Base-by-base conservation (phyloP, 2,329 filamentous ascomycete species). In the Coccinonectria pachysandricola region DNA sequence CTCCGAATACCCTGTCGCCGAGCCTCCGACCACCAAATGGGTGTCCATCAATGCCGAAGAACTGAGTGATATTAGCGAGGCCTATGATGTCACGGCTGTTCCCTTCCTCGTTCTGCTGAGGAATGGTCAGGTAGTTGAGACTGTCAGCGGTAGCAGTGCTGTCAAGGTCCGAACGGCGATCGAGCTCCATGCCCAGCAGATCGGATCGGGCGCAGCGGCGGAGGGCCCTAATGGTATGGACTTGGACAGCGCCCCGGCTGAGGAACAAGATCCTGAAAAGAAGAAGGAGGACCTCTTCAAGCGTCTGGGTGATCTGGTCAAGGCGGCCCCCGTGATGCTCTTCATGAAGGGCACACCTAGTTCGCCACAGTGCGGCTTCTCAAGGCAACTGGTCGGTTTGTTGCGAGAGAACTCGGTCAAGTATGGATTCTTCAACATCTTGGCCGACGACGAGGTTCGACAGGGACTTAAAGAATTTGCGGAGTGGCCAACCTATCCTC, bases 401-500 rank as follows among this genome's bases (percentile, higher is more conserved):
- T 60, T 98, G 45, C 73, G 91, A 27, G 88, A 96, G 59, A 79
- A 85, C 50, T 80, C 80, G 25, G 81, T 98, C 34, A 85, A 93
- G 53, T 98, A 96, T 54, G 91, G 91, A 12, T 98, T 98, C 66
- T 98, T 98, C 67, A 96, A 98, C 53, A 98, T 98, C 39, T 60
- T 98, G 45, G 91, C 91, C 37, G 91, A 98, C 53, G 88, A 98
- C 48, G 88, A 96, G 56, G 91, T 98, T 24, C 72, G 91, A 35
- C 88, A 96, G 60, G 91, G 91, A 1, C 61, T 98, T 49, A 98
- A 98, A 68, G 84, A 91, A 59, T 96, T 77, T 54, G 86, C 86
- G n/a, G 91, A 96, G 36, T 98, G 91, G 91, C 91, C 91, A 7
- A 98, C 91, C 0, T 98, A 85, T 58, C 91, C 91, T 12, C 91